Conservation (phyloP, 768 basidiomycete species). For the Naematelia encephala region DNA sequence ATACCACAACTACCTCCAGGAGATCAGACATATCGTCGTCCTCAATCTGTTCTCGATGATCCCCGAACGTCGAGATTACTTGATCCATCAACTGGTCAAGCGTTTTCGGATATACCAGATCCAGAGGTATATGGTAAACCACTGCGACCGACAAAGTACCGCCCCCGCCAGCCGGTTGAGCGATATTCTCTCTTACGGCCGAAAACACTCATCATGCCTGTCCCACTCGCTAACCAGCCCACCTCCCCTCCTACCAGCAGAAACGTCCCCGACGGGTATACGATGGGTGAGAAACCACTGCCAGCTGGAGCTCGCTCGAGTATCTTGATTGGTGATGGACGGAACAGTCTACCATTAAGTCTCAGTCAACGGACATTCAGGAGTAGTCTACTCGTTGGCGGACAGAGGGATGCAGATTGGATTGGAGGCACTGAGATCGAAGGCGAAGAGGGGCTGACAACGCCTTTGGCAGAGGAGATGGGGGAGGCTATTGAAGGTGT, state of each 20-base stretch:
- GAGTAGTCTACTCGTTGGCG: conserved; percentile 69
- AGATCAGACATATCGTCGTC: neutral
- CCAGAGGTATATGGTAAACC: conserved; percentile 37
- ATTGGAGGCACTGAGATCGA: conserved; percentile 73
- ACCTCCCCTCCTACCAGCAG: conserved; percentile 34
- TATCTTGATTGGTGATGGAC: conserved; percentile 49
- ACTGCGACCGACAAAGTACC: conserved; percentile 24
- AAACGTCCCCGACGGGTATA: conserved; percentile 53
- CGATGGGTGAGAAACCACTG: conserved; percentile 68
- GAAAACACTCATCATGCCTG: conserved; percentile 92
- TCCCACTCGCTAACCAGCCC: conserved; percentile 63
- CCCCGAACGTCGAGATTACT: neutral
- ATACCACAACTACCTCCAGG: neutral
- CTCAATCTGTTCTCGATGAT: neutral
- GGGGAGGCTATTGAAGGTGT: conserved; percentile 51
- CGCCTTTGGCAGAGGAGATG: conserved; percentile 13
- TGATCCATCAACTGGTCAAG: neutral
- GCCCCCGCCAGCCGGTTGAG: conserved; percentile 8
- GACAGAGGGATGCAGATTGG: conserved; percentile 61
- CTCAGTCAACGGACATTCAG: conserved; percentile 84
- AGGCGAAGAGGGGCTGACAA: conserved; percentile 57
- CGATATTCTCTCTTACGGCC: conserved; percentile 69
- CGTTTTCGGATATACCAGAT: conserved; percentile 21
- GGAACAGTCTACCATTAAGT: conserved; percentile 51
- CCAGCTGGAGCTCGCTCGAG: conserved; percentile 68